Conservation (phyloP, 495 filamentous ascomycete species). For the Evernia prunastri region DNA sequence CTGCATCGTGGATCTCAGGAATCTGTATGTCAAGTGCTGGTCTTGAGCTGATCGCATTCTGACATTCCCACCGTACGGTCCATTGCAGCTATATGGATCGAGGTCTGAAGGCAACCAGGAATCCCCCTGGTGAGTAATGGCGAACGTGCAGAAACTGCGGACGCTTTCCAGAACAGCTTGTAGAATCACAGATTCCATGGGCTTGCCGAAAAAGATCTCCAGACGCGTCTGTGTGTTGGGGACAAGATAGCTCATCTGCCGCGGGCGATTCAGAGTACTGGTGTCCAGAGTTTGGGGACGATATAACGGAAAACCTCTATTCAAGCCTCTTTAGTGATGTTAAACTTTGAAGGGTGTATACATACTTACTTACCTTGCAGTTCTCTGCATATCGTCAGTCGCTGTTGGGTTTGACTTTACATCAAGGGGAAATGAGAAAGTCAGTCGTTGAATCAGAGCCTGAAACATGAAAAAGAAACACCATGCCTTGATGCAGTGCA, state of each 20-base stretch:
- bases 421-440: background rate
- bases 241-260: background rate
- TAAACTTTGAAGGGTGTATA: background rate
- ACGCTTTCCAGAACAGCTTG: background rate
- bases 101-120: background rate
- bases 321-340: background rate
- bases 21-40: background rate
- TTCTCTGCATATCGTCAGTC: background rate
- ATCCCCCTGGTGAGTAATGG: background rate
- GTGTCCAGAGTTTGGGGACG: background rate
- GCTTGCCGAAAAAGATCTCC: background rate
- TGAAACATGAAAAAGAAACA: background rate
- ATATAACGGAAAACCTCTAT: background rate
- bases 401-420: background rate
- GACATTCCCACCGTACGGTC: background rate
- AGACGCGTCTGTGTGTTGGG: conserved; percentile 1
- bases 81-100: conserved; percentile 1
- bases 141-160: background rate
- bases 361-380: background rate
- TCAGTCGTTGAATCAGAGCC: background rate
- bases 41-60: background rate
- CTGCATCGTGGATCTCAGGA: background rate
- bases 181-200: background rate
- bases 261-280: background rate
- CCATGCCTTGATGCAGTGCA: background rate